These are phyloP conservation scores for Prunus davidiana DNA, from an alignment of 306 rosid genomes.

Conservation along the genomic window DNA sequence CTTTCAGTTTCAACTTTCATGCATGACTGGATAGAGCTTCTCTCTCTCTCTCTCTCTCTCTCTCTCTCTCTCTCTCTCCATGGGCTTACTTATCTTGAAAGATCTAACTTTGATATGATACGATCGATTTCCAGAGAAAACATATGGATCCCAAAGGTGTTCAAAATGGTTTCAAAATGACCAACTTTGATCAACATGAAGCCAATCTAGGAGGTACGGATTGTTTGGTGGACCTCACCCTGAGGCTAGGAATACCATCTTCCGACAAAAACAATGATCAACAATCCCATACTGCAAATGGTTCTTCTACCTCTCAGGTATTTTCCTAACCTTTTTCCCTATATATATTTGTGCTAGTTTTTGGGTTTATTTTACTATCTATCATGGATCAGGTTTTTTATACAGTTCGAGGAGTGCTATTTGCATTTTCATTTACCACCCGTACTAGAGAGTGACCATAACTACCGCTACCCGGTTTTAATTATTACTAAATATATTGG, in stretches of 20 bases:
- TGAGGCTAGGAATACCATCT: background rate
- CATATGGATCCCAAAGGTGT: background rate
- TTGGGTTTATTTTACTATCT: too few relatives aligned
- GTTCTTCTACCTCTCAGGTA: background rate
- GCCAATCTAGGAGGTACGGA: background rate
- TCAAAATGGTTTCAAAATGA: background rate
- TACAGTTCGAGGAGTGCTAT: too few relatives aligned
- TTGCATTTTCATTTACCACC: too few relatives aligned
- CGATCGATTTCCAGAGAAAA: background rate
- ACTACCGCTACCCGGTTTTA: too few relatives aligned
- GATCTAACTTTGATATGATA: background rate
- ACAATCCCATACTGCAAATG: background rate
- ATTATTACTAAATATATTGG: too few relatives aligned
- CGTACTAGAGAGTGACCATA: too few relatives aligned
- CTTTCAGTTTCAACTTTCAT: background rate
- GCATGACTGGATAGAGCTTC: background rate
- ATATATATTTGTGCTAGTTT: too few relatives aligned
- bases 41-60: too few relatives aligned
- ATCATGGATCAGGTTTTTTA: too few relatives aligned
- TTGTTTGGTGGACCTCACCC: background rate
- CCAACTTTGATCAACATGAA: background rate
- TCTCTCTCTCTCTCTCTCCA: background rate
- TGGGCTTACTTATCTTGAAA: too few relatives aligned
- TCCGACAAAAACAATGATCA: background rate
- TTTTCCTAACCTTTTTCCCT: background rate